Evolutionary conservation across 208 protist species (phyloP).

Genomic region (Phytomonas sp.): DNA sequence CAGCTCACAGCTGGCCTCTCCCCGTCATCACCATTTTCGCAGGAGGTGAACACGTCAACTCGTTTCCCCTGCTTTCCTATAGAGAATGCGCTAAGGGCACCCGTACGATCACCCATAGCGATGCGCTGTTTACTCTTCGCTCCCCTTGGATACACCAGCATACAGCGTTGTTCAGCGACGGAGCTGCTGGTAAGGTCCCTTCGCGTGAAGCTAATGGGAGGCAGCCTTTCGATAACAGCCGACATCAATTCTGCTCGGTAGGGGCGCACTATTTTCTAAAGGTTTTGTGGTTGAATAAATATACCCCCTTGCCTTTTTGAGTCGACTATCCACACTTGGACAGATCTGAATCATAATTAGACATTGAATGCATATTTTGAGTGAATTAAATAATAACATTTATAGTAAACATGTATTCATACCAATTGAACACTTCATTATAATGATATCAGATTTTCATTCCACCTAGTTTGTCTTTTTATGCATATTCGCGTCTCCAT

Average conservation of each 20-base stretch:
- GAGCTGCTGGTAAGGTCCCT: slow-evolving; percentile 31
- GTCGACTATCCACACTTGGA: not conserved
- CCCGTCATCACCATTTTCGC: slow-evolving; percentile 9
- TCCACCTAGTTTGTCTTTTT: not conserved
- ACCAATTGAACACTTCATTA: not conserved
- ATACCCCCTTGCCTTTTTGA: not conserved
- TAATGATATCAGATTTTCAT: not conserved
- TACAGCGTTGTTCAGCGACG: slow-evolving; percentile 31
- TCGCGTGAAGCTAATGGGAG: slow-evolving; percentile 17
- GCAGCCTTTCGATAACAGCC: slow-evolving; percentile 1
- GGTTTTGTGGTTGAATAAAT: slow-evolving; percentile 2
- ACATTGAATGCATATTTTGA: not conserved
- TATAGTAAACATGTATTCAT: slow-evolving; percentile 3
- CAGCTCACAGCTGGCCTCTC: slow-evolving; percentile 28
- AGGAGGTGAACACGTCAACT: slow-evolving; percentile 23
- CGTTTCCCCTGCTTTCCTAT: slow-evolving; percentile 43
- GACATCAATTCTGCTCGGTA: not conserved
- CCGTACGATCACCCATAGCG: slow-evolving; percentile 59
- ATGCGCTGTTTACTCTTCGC: slow-evolving; percentile 73
- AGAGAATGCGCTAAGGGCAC: slow-evolving; percentile 45
- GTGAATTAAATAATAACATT: not conserved
- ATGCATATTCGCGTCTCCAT: not conserved
- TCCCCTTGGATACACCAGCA: slow-evolving; percentile 65
- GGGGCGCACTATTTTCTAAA: not conserved
- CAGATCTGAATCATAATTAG: not conserved